Percentiles rank a stretch among this genome's conserved stretches.
These are phyloP conservation scores for Taphrina betulina DNA, from an alignment of 1,139 yeast species.

Conservation along the genomic window DNA sequence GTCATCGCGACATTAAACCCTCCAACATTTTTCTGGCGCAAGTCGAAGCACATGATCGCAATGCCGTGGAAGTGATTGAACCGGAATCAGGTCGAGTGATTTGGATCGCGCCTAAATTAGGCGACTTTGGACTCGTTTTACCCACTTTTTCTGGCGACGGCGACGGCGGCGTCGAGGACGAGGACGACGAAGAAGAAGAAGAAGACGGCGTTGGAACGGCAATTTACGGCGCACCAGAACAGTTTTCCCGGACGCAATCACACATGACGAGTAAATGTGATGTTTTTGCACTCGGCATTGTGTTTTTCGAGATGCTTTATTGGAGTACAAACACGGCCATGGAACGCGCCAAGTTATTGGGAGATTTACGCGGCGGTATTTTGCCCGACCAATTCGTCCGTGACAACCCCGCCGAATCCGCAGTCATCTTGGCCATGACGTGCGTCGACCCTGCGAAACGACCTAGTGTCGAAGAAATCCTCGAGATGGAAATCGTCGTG, in stretches of 20 bases:
- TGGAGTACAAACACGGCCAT: slow-evolving; percentile 74
- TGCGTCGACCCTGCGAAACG: slow-evolving; percentile 30
- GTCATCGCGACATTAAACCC: slow-evolving; percentile 93
- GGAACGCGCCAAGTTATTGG: slow-evolving; percentile 78
- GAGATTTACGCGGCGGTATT: slow-evolving; percentile 54
- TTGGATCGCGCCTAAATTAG: slow-evolving; percentile 61
- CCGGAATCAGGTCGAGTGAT: not conserved
- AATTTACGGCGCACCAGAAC: slow-evolving; percentile 88
- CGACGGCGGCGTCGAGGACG: not conserved
- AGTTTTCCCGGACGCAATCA: slow-evolving; percentile 56
- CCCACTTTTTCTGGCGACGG: slow-evolving; percentile 44
- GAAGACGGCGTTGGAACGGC: slow-evolving; percentile 62
- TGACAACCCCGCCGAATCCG: slow-evolving; percentile 21
- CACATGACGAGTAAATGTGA: slow-evolving; percentile 69
- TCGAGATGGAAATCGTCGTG: slow-evolving; percentile 28
- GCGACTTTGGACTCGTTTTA: slow-evolving; percentile 89
- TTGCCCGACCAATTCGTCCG: slow-evolving; percentile 27
- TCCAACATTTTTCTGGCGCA: slow-evolving; percentile 92
- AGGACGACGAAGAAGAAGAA: slow-evolving; percentile 51
- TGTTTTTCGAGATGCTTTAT: slow-evolving; percentile 92
- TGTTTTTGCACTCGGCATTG: slow-evolving; percentile 90
- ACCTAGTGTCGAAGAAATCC: slow-evolving; percentile 19
- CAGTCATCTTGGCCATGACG: slow-evolving; percentile 33
- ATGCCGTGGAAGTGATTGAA: slow-evolving; percentile 5
- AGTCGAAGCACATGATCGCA: slow-evolving; percentile 59